phyloP scores from a whole-genome alignment of 179 eudicot species.

The Patellifolia procumbens region DNA sequence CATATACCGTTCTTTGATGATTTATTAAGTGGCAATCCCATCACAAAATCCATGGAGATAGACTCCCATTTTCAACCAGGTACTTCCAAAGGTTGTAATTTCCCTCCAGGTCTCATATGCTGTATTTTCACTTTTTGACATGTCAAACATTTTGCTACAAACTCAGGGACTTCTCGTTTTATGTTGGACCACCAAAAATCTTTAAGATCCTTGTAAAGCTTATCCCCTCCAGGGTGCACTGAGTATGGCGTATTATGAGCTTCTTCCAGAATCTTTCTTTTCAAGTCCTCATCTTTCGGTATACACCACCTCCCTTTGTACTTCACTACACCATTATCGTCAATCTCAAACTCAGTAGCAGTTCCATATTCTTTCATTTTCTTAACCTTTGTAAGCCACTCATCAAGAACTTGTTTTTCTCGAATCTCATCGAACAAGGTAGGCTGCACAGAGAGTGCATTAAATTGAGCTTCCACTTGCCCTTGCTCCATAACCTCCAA shows the following conservation, averaged over 20 bases:
- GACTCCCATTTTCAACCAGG: neutral
- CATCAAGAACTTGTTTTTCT: too few species aligned
- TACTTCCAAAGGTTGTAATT: neutral
- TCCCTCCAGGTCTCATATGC: too few species aligned
- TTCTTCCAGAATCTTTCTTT: neutral
- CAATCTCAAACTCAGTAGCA: neutral
- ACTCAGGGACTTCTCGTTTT: too few species aligned
- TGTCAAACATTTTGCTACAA: too few species aligned
- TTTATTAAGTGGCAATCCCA: too few species aligned
- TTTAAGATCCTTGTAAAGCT: neutral
- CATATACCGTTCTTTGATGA: too few species aligned
- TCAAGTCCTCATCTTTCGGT: neutral
- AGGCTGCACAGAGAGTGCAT: too few species aligned
- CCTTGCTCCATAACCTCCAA: too few species aligned
- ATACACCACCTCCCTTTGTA: neutral
- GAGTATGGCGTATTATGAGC: neutral
- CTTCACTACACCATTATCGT: neutral
- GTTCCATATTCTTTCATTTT: neutral
- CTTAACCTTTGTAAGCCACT: too few species aligned
- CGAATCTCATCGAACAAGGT: too few species aligned
- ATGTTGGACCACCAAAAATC: neutral
- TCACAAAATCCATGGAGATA: constrained; percentile 9
- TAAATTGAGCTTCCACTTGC: too few species aligned
- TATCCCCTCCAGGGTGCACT: neutral
- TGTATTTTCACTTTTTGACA: too few species aligned